Percentiles rank a stretch among this genome's conserved stretches.
phyloP scores from a whole-genome alignment of 2,329 filamentous ascomycete species.

The Drechslerella stenobrocha region DNA sequence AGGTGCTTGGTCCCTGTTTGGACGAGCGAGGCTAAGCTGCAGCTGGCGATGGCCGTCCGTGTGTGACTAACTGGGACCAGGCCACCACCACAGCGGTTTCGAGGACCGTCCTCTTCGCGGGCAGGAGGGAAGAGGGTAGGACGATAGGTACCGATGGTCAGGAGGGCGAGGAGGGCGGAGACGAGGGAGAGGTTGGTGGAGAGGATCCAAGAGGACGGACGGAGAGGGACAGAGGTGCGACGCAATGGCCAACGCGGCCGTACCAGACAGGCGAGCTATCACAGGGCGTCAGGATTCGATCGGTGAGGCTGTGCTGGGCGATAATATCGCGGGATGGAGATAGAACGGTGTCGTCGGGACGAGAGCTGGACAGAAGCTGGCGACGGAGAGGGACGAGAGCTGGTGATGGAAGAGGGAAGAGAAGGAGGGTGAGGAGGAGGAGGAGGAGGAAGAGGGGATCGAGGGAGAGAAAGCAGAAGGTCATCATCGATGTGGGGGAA shows the following conservation, averaged over 20 bases:
- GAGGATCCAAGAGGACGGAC: conserved; percentile 17
- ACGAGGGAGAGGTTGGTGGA: not conserved
- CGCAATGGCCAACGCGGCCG: not conserved
- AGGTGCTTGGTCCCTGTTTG: not conserved
- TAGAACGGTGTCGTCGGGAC: not conserved
- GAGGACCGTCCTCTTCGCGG: not conserved
- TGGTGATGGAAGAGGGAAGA: too few relatives aligned
- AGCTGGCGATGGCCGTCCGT: conserved; percentile 8
- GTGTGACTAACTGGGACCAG: conserved; percentile 8
- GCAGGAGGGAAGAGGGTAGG: not conserved
- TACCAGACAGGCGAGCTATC: too few relatives aligned
- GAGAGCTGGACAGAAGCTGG: not conserved
- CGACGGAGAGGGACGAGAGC: not conserved
- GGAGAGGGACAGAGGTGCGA: conserved; percentile 11
- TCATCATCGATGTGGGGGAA: conserved; percentile 8
- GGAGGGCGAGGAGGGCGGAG: not conserved
- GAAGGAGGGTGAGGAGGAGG: conserved; percentile 23
- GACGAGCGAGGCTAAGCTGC: conserved; percentile 11
- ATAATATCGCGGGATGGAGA: not conserved
- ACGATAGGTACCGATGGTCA: too few relatives aligned
- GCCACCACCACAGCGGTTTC: not conserved
- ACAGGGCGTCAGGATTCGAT: too few relatives aligned
- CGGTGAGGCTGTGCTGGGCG: not conserved
- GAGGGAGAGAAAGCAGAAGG: not conserved
- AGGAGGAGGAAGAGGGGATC: not conserved